phyloP scores from a whole-genome alignment of 2,329 filamentous ascomycete species.

The Cryphonectria carpinicola region DNA sequence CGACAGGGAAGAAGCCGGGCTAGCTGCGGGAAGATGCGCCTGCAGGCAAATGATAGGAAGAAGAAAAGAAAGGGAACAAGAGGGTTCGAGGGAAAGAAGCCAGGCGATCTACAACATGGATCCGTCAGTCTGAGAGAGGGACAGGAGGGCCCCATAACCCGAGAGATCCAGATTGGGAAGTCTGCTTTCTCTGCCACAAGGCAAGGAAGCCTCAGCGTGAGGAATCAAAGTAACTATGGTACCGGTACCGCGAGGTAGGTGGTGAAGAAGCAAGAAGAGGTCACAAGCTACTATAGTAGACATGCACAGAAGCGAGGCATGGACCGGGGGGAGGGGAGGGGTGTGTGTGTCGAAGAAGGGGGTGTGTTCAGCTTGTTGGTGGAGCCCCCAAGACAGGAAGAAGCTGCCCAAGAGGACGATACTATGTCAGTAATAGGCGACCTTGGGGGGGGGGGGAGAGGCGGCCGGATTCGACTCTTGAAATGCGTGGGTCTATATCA shows the following conservation, averaged over 20 bases:
- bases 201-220: constrained; percentile 26
- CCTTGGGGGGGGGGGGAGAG: constrained; percentile 11
- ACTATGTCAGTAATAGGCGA: constrained; percentile 25
- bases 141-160: constrained; percentile 7
- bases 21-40: constrained; percentile 43
- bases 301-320: constrained; percentile 24
- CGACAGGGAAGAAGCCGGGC: constrained; percentile 40
- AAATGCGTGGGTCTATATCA: constrained; percentile 25
- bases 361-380: constrained; percentile 19
- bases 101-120: constrained; percentile 26
- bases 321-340: constrained; percentile 19
- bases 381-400: constrained; percentile 19
- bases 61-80: constrained; percentile 29
- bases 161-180: constrained; percentile 21
- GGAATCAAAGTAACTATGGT: constrained; percentile 7
- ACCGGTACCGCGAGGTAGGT: constrained; percentile 7
- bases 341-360: constrained; percentile 15
- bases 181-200: constrained; percentile 27
- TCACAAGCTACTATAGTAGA: constrained; percentile 20
- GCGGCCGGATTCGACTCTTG: constrained; percentile 15
- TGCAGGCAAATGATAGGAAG: constrained; percentile 34
- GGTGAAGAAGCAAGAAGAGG: constrained; percentile 16
- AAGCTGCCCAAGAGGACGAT: constrained; percentile 18
- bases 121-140: constrained; percentile 5
- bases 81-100: constrained; percentile 25